phyloP scores from a whole-genome alignment of 2,329 filamentous ascomycete genomes.

The Neofusicoccum sp. region DNA sequence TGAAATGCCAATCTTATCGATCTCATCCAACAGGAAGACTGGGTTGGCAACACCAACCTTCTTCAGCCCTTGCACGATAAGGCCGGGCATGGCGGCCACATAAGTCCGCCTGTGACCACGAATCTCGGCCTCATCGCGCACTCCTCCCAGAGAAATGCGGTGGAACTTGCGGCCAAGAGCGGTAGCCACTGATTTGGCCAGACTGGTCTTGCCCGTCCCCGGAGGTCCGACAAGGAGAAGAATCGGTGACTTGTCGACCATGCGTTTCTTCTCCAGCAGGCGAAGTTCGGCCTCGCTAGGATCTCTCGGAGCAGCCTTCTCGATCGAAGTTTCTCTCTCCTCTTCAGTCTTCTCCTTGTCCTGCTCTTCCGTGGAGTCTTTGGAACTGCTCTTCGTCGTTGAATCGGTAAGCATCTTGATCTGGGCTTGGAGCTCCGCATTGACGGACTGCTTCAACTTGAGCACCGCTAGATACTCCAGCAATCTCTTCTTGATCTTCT shows the following conservation, averaged over 20 bases:
- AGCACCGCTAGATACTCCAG: constrained; percentile 96
- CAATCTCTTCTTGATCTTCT: constrained; percentile 94
- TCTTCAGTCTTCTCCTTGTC: constrained; percentile 54
- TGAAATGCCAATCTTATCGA: constrained; percentile 89
- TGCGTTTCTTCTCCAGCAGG: constrained; percentile 74
- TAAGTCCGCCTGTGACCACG: constrained; percentile 92
- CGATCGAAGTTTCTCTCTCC: constrained; percentile 18
- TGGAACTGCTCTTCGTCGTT: constrained; percentile 22
- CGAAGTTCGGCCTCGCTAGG: constrained; percentile 65
- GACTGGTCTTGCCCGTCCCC: constrained; percentile 91
- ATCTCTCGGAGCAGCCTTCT: constrained; percentile 23
- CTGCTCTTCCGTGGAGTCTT: constrained; percentile 24
- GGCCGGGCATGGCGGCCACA: constrained; percentile 96
- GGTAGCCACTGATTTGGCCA: constrained; percentile 89
- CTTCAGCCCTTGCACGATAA: constrained; percentile 89
- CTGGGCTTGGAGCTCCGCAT: constrained; percentile 76
- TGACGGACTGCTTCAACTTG: constrained; percentile 87
- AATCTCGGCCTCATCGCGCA: constrained; percentile 95
- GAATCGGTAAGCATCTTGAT: constrained; percentile 59
- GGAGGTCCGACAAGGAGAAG: constrained; percentile 89
- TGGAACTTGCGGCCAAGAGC: constrained; percentile 95
- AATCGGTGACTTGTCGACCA: constrained; percentile 94
- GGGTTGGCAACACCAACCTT: constrained; percentile 96
- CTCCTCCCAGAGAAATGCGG: constrained; percentile 91
- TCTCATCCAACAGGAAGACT: constrained; percentile 93